These are phyloP conservation scores for Zoysia pacifica DNA, from an alignment of 176 grass and related monocot species.

Conservation along the genomic window DNA sequence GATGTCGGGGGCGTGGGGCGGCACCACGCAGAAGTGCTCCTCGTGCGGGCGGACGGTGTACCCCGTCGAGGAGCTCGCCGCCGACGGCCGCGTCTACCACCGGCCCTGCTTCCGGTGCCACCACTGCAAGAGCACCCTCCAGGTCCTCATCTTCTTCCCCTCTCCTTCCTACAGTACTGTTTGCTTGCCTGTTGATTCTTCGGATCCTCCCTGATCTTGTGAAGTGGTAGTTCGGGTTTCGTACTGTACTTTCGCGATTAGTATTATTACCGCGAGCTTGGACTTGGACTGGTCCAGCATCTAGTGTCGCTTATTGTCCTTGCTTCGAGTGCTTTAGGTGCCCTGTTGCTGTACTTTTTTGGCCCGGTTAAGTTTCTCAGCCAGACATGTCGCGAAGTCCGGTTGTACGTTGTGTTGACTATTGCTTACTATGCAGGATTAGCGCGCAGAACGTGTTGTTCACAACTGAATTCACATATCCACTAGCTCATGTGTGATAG, in stretches of 20 bases:
- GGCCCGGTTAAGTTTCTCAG: background rate
- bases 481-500: background rate
- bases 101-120: slow-evolving; percentile 91
- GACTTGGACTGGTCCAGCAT: background rate
- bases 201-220: background rate
- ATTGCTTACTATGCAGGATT: slow-evolving; percentile 1
- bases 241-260: slow-evolving; percentile 12
- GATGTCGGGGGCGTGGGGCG: slow-evolving; percentile 75
- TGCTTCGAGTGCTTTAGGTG: slow-evolving; percentile 2
- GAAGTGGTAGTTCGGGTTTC: background rate
- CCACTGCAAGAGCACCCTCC: slow-evolving; percentile 95
- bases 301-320: background rate
- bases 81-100: slow-evolving; percentile 91
- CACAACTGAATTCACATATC: background rate
- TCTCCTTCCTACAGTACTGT: background rate
- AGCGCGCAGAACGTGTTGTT: background rate
- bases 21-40: slow-evolving; percentile 96
- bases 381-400: background rate
- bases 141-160: slow-evolving; percentile 42
- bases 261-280: background rate
- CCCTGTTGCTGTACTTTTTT: slow-evolving; percentile 21
- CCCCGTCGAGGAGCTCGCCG: slow-evolving; percentile 86
- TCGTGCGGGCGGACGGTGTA: slow-evolving; percentile 89
- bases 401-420: slow-evolving; percentile 19
- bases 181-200: background rate